Base-by-base conservation (phyloP, 2,329 filamentous ascomycete species). In the Colletotrichum camelliae region DNA sequence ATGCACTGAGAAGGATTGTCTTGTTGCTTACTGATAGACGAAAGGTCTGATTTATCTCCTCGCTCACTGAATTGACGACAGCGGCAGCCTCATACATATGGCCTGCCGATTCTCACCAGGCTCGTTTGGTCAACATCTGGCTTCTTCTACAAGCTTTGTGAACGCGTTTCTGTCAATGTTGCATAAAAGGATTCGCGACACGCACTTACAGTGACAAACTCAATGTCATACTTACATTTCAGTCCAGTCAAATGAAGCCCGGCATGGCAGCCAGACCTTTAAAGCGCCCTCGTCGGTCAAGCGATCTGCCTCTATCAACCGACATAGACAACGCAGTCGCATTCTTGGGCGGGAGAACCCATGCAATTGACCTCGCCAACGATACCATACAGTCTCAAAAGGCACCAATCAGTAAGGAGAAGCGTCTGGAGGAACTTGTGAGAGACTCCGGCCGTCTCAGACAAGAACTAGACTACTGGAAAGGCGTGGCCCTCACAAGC, bases 341-440 rank as follows among this genome's bases (percentile, higher is more conserved):
- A 10, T 39, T 37, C 31, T 10, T 70, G 8, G 31, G 68, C 21
- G 21, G 43, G 33, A 39, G 3, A 64, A 64, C 68, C 37, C 16
- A 70, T 12, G 21, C 31, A 64, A 33, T 55, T 21, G 21, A 70
- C 68, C 39, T 70, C 10, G 16, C 29, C 29, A 18, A 70, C 15
- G n/a, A 5, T 10, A 52, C 68, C 16, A 70, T 70, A 55, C 16
- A 31, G 29, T 31, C 29, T 31, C 29, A 31, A 31, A 31, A 31
- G 7, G 29, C 29, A 31, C 29, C 8, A 10, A n/a, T 70, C 15
- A 70, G 39, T n/a, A 64, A 62, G n/a, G 31, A 65, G 12, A 10
- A 94, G 94, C 48, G 85, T 88, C 65, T 89, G 86, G 67, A 85
- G 88, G 70, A 64, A 24, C 58, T 70, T 29, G 15, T 70, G 21